phyloP scores from a whole-genome alignment of 306 rosid genomes.

The Canavalia gladiata region DNA sequence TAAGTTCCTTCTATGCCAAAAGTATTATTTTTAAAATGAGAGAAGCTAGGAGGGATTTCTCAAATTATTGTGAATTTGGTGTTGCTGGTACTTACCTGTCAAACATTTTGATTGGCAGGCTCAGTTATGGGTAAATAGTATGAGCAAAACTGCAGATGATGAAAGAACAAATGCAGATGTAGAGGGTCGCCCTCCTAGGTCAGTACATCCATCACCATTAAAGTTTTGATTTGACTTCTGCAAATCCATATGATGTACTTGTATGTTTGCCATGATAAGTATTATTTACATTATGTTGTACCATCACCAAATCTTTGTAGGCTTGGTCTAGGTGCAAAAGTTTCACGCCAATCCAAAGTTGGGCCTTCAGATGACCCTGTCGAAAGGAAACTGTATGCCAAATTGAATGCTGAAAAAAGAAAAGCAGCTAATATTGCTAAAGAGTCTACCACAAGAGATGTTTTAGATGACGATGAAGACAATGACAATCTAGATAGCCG shows the following conservation, averaged over 20 bases:
- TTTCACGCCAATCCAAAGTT: slow-evolving; percentile 62
- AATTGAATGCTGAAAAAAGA: slow-evolving; percentile 64
- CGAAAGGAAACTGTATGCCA: slow-evolving; percentile 70
- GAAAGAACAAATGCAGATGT: slow-evolving; percentile 51
- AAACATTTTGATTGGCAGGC: slow-evolving; percentile 66
- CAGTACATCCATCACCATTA: slow-evolving; percentile 36
- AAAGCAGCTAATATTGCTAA: slow-evolving; percentile 63
- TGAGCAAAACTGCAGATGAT: slow-evolving; percentile 67
- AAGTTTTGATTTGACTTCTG: slow-evolving; percentile 21
- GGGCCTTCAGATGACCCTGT: slow-evolving; percentile 74
- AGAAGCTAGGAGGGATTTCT: not conserved
- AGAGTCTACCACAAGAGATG: slow-evolving; percentile 50
- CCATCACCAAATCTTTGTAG: slow-evolving; percentile 47
- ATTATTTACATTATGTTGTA: slow-evolving; percentile 16
- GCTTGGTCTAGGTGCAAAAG: slow-evolving; percentile 92
- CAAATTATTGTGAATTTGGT: slow-evolving; percentile 30
- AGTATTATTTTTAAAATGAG: too few species aligned
- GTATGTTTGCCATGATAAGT: not conserved
- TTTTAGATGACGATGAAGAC: slow-evolving; percentile 50
- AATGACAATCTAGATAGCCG: slow-evolving; percentile 69
- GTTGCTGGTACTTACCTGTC: slow-evolving; percentile 11
- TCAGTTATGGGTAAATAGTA: slow-evolving; percentile 73
- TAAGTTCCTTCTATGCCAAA: not conserved
- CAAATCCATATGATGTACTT: slow-evolving; percentile 2
- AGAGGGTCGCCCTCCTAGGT: slow-evolving; percentile 71